phyloP scores from a whole-genome alignment of 2,329 filamentous ascomycete genomes.

The Lasiodiplodia hormozganensis region DNA sequence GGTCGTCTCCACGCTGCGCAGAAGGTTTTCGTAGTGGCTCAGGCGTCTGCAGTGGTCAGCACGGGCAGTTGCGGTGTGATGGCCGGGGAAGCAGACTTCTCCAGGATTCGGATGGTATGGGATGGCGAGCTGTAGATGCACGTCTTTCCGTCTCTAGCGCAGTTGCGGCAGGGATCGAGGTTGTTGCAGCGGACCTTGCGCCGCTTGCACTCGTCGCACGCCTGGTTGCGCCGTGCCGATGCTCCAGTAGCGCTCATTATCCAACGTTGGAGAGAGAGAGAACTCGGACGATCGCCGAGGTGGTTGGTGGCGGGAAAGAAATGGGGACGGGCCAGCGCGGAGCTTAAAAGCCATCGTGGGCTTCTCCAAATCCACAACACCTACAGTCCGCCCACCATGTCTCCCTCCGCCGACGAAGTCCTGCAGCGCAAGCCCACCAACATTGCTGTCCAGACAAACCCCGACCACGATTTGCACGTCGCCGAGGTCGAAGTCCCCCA shows the following conservation, averaged over 20 bases:
- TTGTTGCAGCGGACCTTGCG: constrained; percentile 17
- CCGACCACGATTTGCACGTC: constrained; percentile 40
- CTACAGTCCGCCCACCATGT: neutral
- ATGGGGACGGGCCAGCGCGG: neutral
- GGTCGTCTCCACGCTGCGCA: neutral
- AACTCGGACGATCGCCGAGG: neutral
- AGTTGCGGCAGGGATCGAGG: constrained; percentile 7
- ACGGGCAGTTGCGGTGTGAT: neutral
- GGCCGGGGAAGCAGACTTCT: neutral
- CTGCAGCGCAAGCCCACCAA: constrained; percentile 39
- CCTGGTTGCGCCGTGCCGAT: neutral
- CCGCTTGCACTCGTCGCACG: constrained; percentile 16
- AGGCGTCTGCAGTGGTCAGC: neutral
- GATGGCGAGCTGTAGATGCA: constrained; percentile 13
- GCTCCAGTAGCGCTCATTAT: neutral
- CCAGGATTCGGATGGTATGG: neutral
- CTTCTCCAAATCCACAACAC: neutral
- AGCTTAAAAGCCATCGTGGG: neutral
- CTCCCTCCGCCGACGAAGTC: constrained; percentile 31
- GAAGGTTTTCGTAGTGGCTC: neutral
- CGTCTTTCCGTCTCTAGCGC: neutral
- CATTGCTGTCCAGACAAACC: constrained; percentile 42
- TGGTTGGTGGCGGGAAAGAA: neutral
- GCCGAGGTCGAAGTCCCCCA: constrained; percentile 46
- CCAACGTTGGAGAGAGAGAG: neutral